Percentiles rank a stretch among this genome's conserved stretches.
These are phyloP conservation scores for Somion occarium DNA, from an alignment of 1,284 basidiomycete species.

Conservation along the genomic window DNA sequence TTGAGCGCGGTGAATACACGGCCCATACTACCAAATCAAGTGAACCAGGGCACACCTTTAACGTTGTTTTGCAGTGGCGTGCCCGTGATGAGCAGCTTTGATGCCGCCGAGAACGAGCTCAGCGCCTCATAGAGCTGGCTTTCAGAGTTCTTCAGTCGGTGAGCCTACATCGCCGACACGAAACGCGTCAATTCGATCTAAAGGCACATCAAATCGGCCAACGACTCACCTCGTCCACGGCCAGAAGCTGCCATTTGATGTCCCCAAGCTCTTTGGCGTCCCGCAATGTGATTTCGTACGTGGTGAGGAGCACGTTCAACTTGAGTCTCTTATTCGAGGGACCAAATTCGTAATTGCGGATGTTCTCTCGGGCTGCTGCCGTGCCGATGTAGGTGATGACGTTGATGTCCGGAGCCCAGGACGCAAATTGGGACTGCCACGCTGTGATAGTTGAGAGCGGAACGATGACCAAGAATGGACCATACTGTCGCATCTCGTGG, in stretches of 20 bases:
- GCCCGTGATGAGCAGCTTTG: conserved; percentile 95
- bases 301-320: conserved; percentile 97
- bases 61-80: conserved; percentile 99
- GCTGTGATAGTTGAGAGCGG: conserved; percentile 97
- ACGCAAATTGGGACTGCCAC: conserved; percentile 94
- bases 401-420: conserved; percentile 97
- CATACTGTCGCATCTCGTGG: conserved; percentile 91
- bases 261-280: conserved; percentile 86
- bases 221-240: conserved; percentile 83
- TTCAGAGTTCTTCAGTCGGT: conserved; percentile 97
- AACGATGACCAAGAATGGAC: conserved; percentile 97
- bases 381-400: conserved; percentile 97
- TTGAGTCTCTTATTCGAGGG: conserved; percentile 82
- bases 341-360: conserved; percentile 92
- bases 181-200: not conserved
- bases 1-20: conserved; percentile 7
- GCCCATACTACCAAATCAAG: not conserved
- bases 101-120: conserved; percentile 83
- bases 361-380: conserved; percentile 83
- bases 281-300: conserved; percentile 94
- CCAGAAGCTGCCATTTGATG: conserved; percentile 97
- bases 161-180: conserved; percentile 53
- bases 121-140: conserved; percentile 96
- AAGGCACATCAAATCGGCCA: not conserved
- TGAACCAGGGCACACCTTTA: conserved; percentile 60